phyloP scores from a whole-genome alignment of 768 basidiomycete species.

The Mycena leptocephala region DNA sequence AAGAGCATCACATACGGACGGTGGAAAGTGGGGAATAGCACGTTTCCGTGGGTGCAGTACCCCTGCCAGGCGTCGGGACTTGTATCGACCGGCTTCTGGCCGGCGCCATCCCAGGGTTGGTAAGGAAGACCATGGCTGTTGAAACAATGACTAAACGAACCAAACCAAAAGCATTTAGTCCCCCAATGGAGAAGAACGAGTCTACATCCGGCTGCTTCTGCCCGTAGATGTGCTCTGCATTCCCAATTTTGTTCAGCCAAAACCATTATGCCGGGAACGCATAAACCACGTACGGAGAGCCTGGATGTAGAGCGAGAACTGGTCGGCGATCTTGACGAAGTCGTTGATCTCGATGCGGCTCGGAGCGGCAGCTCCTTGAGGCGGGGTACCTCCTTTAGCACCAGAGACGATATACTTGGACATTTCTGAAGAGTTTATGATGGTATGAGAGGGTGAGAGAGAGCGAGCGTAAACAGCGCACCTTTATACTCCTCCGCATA shows the following conservation, averaged over 20 bases:
- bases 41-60: slow-evolving; percentile 69
- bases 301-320: slow-evolving; percentile 68
- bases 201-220: slow-evolving; percentile 46
- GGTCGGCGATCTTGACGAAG: slow-evolving; percentile 58
- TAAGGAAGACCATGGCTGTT: slow-evolving; percentile 70
- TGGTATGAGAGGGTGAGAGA: too few species aligned
- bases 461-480: too few species aligned
- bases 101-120: slow-evolving; percentile 59
- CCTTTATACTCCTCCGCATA: too few species aligned
- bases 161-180: too few species aligned
- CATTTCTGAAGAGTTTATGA: slow-evolving; percentile 5
- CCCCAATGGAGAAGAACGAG: slow-evolving; percentile 64
- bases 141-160: too few species aligned
- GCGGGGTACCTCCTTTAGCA: slow-evolving; percentile 27
- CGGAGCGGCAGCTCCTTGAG: slow-evolving; percentile 40
- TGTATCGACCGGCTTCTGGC: slow-evolving; percentile 43
- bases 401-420: slow-evolving; percentile 37
- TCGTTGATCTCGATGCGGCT: slow-evolving; percentile 63
- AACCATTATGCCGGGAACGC: background rate
- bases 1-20: slow-evolving; percentile 66
- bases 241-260: background rate
- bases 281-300: slow-evolving; percentile 58
- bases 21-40: slow-evolving; percentile 72
- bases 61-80: slow-evolving; percentile 55
- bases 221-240: slow-evolving; percentile 49